These are phyloP conservation scores for Paecilomyces formosus DNA, from an alignment of 2,329 filamentous ascomycete species.

Conservation along the genomic window DNA sequence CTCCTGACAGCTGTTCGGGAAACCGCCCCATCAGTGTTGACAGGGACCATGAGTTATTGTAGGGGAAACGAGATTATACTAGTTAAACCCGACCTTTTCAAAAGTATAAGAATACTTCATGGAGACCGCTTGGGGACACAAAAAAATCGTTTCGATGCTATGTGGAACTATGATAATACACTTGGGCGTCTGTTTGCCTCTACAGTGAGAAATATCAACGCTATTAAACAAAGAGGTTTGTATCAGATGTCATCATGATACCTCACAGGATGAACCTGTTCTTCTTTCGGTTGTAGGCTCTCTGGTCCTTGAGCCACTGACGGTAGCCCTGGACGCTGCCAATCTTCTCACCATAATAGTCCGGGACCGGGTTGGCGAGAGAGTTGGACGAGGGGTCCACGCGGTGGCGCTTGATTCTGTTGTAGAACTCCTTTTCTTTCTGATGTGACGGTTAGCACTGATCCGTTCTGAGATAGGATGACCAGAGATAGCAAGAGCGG, in stretches of 20 bases:
- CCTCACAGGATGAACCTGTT: constrained; percentile 30
- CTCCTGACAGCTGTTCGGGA: too few species aligned
- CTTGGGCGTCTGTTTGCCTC: not conserved
- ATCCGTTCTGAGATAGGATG: not conserved
- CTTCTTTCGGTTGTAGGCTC: constrained; percentile 91
- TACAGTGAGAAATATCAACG: not conserved
- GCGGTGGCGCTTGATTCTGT: constrained; percentile 81
- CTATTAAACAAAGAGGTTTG: not conserved
- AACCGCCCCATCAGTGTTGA: too few species aligned
- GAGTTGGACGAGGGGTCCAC: constrained; percentile 87
- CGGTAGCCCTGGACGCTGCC: constrained; percentile 85
- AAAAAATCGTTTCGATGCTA: not conserved
- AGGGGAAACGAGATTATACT: too few species aligned
- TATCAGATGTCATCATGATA: not conserved
- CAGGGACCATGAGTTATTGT: too few species aligned
- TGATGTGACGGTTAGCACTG: constrained; percentile 22
- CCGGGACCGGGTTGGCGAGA: constrained; percentile 85
- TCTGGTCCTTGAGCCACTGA: constrained; percentile 94
- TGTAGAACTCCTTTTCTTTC: constrained; percentile 94
- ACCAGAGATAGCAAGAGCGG: not conserved
- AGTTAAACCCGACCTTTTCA: too few species aligned
- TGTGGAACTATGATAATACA: not conserved
- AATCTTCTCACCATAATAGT: constrained; percentile 99
- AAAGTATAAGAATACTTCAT: too few species aligned
- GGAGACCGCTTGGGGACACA: not conserved